Conservation (phyloP, 2,329 filamentous ascomycete genomes). For the Kalaharituber pfeilii region DNA sequence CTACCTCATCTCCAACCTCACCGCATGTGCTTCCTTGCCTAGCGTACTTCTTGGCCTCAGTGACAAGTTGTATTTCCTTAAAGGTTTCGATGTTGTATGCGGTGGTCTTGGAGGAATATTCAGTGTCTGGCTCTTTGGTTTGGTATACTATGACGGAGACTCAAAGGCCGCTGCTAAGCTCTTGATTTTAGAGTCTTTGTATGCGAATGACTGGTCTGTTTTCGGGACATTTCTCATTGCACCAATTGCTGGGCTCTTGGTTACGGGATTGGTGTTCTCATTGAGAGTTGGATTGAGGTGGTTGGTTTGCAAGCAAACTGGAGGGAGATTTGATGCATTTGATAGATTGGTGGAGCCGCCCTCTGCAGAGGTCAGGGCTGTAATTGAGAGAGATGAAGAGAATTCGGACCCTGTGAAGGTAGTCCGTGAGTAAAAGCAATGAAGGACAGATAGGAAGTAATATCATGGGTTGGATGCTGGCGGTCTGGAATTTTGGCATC, state of each 20-base stretch:
- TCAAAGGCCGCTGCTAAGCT: constrained; percentile 46
- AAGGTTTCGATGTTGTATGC: constrained; percentile 62
- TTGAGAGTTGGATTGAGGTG: constrained; percentile 44
- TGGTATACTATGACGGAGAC: constrained; percentile 53
- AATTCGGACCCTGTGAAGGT: too few relatives aligned
- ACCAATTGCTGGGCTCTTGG: constrained; percentile 54
- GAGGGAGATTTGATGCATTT: constrained; percentile 47
- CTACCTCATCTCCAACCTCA: constrained; percentile 64
- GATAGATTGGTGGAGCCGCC: constrained; percentile 34
- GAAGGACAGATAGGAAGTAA: too few relatives aligned
- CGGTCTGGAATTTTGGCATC: too few relatives aligned
- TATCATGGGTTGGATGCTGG: too few relatives aligned
- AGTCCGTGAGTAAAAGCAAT: too few relatives aligned
- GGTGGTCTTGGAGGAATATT: constrained; percentile 62
- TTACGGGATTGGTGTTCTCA: constrained; percentile 51
- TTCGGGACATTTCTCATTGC: constrained; percentile 69
- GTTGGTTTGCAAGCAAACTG: constrained; percentile 38
- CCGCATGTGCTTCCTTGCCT: constrained; percentile 59
- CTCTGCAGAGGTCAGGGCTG: neutral
- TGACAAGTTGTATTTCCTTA: constrained; percentile 48
- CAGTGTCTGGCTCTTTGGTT: constrained; percentile 64
- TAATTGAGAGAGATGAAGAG: neutral
- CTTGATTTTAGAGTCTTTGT: constrained; percentile 55
- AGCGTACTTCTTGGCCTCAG: constrained; percentile 55
- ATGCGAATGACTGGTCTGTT: constrained; percentile 59